Evolutionary conservation across 495 filamentous ascomycete genomes (phyloP).

Genomic region (Penicillium psychrofluorescens): DNA sequence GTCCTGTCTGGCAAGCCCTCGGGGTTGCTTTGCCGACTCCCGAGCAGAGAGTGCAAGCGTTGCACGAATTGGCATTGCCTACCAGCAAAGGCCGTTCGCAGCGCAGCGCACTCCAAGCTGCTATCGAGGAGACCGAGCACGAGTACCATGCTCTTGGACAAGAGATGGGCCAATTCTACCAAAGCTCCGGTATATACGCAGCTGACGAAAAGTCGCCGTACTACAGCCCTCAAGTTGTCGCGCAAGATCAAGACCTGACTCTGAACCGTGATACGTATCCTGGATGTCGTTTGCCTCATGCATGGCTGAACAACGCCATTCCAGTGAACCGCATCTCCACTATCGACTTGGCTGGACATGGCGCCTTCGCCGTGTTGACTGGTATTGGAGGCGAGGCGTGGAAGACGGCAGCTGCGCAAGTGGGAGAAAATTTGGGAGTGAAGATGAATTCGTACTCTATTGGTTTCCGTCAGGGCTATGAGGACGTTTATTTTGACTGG

Average conservation of each 20-base stretch:
- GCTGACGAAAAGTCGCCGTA: constrained; percentile 23
- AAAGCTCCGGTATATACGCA: constrained; percentile 23
- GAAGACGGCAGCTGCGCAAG: constrained; percentile 34
- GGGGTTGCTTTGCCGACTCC: constrained; percentile 26
- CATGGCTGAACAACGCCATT: constrained; percentile 40
- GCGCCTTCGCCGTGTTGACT: constrained; percentile 39
- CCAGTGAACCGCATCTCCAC: constrained; percentile 38
- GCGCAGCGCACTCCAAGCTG: constrained; percentile 20
- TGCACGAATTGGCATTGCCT: constrained; percentile 24
- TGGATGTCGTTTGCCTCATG: constrained; percentile 45
- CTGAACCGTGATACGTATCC: constrained; percentile 34
- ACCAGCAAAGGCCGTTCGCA: constrained; percentile 25
- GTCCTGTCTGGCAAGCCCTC: constrained; percentile 35
- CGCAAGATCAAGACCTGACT: constrained; percentile 23
- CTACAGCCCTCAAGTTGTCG: constrained; percentile 17
- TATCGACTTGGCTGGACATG: constrained; percentile 46
- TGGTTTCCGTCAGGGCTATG: constrained; percentile 41
- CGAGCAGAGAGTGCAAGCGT: constrained; percentile 20
- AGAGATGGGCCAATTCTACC: constrained; percentile 45
- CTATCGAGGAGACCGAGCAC: constrained; percentile 30
- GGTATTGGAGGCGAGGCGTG: constrained; percentile 43
- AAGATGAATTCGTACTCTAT: constrained; percentile 36
- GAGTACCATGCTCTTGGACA: constrained; percentile 44
- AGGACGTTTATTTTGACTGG: constrained; percentile 50
- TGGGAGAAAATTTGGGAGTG: constrained; percentile 23